phyloP scores from a whole-genome alignment of 2,329 filamentous ascomycete genomes.

The Albifimbria verrucaria region DNA sequence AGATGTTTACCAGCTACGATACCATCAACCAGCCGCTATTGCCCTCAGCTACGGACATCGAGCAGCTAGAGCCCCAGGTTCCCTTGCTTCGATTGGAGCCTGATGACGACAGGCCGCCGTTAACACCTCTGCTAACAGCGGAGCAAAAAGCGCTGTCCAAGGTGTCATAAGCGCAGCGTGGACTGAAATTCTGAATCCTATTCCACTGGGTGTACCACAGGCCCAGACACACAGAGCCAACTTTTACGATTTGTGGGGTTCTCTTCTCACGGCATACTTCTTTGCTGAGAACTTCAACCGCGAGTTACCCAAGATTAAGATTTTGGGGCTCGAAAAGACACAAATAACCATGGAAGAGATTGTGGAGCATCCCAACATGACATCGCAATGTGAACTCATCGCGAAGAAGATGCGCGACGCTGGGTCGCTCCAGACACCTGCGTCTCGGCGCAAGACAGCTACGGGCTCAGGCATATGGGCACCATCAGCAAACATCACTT shows the following conservation, averaged over 20 bases:
- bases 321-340: constrained; percentile 35
- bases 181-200: constrained; percentile 40
- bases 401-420: constrained; percentile 19
- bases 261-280: constrained; percentile 45
- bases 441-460: constrained; percentile 9
- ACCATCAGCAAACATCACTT: constrained; percentile 1
- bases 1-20: constrained; percentile 42
- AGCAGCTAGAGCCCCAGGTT: constrained; percentile 34
- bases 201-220: constrained; percentile 35
- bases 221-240: constrained; percentile 39
- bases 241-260: constrained; percentile 50
- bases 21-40: constrained; percentile 43
- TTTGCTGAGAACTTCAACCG: constrained; percentile 43
- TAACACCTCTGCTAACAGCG: constrained; percentile 27
- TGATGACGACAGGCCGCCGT: constrained; percentile 13
- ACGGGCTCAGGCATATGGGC: constrained; percentile 1
- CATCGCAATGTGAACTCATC: constrained; percentile 44
- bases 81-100: constrained; percentile 29
- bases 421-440: constrained; percentile 12
- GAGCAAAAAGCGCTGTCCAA: constrained; percentile 40
- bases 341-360: constrained; percentile 45
- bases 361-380: constrained; percentile 47
- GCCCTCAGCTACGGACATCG: constrained; percentile 38
- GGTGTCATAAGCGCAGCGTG: constrained; percentile 40
- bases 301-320: constrained; percentile 32